Percentiles rank a stretch among this genome's conserved stretches.
phyloP scores from a whole-genome alignment of 768 basidiomycete species.

The Sistotremastrum suecicum region DNA sequence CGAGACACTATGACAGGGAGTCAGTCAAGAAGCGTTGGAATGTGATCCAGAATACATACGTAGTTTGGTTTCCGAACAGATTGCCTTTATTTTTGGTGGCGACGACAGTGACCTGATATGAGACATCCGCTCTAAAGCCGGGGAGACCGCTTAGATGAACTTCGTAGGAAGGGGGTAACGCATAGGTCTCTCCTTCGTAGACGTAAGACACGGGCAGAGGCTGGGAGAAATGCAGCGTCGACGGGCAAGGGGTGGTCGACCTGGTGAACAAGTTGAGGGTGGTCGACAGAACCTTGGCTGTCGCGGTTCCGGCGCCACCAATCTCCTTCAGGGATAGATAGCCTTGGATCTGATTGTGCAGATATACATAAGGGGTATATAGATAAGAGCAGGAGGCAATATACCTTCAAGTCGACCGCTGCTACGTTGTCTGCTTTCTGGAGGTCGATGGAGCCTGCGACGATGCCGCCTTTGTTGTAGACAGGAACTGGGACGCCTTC shows the following conservation, averaged over 20 bases:
- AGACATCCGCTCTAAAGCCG: constrained; percentile 53
- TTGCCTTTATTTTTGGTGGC: constrained; percentile 42
- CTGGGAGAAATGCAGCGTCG: constrained; percentile 37
- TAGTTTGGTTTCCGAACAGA: constrained; percentile 36
- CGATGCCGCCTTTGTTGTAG: constrained; percentile 35
- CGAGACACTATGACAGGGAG: constrained; percentile 19
- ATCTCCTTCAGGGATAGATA: constrained; percentile 43
- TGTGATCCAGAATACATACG: constrained; percentile 24
- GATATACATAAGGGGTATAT: constrained; percentile 3
- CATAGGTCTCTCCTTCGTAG: constrained; percentile 40
- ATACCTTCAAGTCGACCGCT: constrained; percentile 51
- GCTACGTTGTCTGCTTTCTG: constrained; percentile 39
- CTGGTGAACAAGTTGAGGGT: constrained; percentile 45
- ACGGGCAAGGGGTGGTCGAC: constrained; percentile 34
- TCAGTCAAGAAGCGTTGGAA: not conserved
- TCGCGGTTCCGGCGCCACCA: constrained; percentile 48
- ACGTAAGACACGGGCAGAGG: constrained; percentile 44
- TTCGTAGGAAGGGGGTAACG: constrained; percentile 56
- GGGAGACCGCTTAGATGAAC: constrained; percentile 58
- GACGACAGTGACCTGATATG: constrained; percentile 42
- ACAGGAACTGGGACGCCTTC: constrained; percentile 36
- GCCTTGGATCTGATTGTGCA: constrained; percentile 39
- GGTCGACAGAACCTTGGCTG: constrained; percentile 36
- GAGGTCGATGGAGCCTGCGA: constrained; percentile 45
- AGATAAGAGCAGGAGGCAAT: constrained; percentile 4